Evolutionary conservation across 2,329 filamentous ascomycete genomes (phyloP).

Genomic region (Pseudophaeomoniella oleicola): DNA sequence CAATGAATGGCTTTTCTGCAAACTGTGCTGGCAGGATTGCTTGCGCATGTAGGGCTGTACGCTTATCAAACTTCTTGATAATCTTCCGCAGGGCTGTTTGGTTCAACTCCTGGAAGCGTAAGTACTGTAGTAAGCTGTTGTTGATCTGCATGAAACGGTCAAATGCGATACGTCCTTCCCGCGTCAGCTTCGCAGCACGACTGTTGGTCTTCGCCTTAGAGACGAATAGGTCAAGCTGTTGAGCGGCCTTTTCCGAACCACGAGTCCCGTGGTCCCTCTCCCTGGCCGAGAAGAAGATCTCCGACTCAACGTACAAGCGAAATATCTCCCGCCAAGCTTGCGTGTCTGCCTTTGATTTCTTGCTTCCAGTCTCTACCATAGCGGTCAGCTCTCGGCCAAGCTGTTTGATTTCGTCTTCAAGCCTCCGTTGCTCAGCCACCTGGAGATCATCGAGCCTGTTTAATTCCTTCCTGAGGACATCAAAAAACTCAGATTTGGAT

Average conservation of each 20-base stretch:
- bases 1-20: slow-evolving; percentile 25
- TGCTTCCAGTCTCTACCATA: slow-evolving; percentile 47
- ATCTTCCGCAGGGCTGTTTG: slow-evolving; percentile 66
- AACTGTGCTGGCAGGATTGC: slow-evolving; percentile 14
- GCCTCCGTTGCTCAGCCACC: slow-evolving; percentile 45
- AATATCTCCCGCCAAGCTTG: slow-evolving; percentile 70
- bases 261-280: slow-evolving; percentile 57
- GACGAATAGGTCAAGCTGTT: slow-evolving; percentile 58
- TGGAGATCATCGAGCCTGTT: slow-evolving; percentile 55
- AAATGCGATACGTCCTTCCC: slow-evolving; percentile 49
- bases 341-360: slow-evolving; percentile 48
- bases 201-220: slow-evolving; percentile 35
- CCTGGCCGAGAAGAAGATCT: slow-evolving; percentile 67
- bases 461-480: slow-evolving; percentile 57
- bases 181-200: slow-evolving; percentile 41
- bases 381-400: slow-evolving; percentile 51
- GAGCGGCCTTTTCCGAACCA: slow-evolving; percentile 48
- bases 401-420: slow-evolving; percentile 47
- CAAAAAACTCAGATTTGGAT: slow-evolving; percentile 69
- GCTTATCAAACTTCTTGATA: slow-evolving; percentile 83
- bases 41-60: slow-evolving; percentile 58
- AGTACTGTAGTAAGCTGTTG: slow-evolving; percentile 56
- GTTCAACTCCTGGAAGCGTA: slow-evolving; percentile 78
- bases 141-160: slow-evolving; percentile 60
- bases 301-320: slow-evolving; percentile 63